Base-by-base conservation (phyloP, 2,329 filamentous ascomycete genomes). In the Gnomoniopsis sp. region DNA sequence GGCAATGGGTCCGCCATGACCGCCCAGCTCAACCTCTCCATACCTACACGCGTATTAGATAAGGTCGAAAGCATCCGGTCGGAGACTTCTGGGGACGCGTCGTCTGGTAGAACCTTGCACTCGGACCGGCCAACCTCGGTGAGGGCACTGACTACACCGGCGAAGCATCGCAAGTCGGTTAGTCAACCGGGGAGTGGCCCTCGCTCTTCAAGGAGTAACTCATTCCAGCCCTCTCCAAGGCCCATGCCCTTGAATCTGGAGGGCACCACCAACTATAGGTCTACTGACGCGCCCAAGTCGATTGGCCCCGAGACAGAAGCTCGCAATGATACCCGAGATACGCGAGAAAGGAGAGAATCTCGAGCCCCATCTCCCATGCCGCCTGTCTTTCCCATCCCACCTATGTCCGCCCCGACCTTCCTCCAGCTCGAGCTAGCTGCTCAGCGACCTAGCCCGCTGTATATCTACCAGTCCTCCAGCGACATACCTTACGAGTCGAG, bases 401-500 rank as follows among this genome's bases (percentile, higher is more conserved):
- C 86, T 11, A 86, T 88, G 83, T 88, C 85, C 0, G 77, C 88
- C 26, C 85, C 84, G 3, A 88, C 85, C 1, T 79, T 88, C 53
- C 72, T 88, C 2, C 85, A 88, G 66, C 79, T 88, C 0, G 86
- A 88, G 66, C 72, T 88, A 12, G 83, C 86, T 1, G 83, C 81
- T 3, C 79, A 84, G 57, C 76, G 82, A 34, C 86, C 86, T 4
- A 87, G 83, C 50, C 85, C 84, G 7, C 71, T 88, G n/a, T 88
- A 88, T 65, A 87, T 88, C 57, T 79, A 87, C 66, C 82, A 83
- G 61, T 81, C 84, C 0, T 75, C 79, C 0, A 77, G 73, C 61
- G 84, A 87, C 57, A 75, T 78, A 23, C 91, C 92, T 0, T 98
- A 97, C 72, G 95, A 99, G 72, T 96, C 93, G 3, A 93, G 91